Base-by-base conservation (phyloP, 495 filamentous ascomycete species). In the Parachaetomium inaequale region DNA sequence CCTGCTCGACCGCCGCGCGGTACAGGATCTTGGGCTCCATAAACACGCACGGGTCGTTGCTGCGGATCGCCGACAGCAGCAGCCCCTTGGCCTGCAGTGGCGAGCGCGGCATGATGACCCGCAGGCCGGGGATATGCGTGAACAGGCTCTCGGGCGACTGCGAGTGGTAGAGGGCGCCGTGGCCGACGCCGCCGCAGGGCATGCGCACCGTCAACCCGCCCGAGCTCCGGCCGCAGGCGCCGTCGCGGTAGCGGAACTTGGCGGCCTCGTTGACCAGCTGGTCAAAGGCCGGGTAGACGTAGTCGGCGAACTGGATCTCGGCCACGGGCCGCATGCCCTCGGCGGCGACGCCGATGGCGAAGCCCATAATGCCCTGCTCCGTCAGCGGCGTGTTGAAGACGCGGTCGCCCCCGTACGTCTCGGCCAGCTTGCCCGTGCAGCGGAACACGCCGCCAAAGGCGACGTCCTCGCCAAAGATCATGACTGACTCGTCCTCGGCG, bases 241-340 rank as follows among this genome's bases (percentile, higher is more conserved):
- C 93, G 71, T 93, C 90, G 54, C 93, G 82, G 75, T 93, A 98
- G 57, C 94, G 79, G 64, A 90, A 89, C 78, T 98, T 98, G 53
- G 92, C 91, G 3, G 92, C 93, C 75, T 98, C 94, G 70, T 98
- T 98, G 63, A 98, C 93, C 42, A 98, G 81, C 82, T 98, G 94
- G 70, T 98, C 94, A 65, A 98, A 98, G 1, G 94, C 92, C 3
- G 94, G 94, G 74, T 88, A 98, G 45, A 98, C 87, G 73, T 98
- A 98, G 75, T 98, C 94, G 38, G 94, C 95, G 69, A 98, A 98
- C 75, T 98, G 94, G 55, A 98, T 94, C 77, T 98, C 94, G 2
- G 95, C 93, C 19, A 98, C 85, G 0, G 94, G 90, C 55, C 88
- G 90, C 89, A 96, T 91, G 7, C 94, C 94, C 75, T 96, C 88